A percentile compares a stretch with the other conserved stretches of the same genome.
phyloP scores from a whole-genome alignment of 345 rosid genomes.

The Fremontodendron californicum region DNA sequence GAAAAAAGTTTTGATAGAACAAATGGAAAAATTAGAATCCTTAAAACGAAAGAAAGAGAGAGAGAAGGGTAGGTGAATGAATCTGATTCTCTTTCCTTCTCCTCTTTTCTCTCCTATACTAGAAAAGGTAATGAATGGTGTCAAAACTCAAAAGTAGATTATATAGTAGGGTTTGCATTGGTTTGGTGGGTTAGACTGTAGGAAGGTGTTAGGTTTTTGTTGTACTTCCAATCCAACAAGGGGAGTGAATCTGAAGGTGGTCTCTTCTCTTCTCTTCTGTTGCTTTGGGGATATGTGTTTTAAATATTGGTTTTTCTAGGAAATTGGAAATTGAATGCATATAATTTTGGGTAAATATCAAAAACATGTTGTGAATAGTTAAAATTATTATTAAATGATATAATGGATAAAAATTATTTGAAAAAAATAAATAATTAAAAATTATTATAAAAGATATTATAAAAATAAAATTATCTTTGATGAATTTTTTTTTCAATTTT shows the following conservation, averaged over 20 bases:
- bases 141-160: not conserved
- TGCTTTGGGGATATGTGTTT: no score
- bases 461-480: no score
- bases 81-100: not conserved
- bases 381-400: no score
- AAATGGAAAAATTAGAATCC: not conserved
- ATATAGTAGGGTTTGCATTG: constrained; percentile 6
- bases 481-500: no score
- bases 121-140: not conserved
- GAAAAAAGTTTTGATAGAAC: not conserved
- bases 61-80: constrained; percentile 25
- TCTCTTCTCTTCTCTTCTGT: not conserved
- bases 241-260: not conserved
- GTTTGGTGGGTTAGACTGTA: not conserved
- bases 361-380: no score
- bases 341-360: no score
- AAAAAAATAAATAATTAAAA: no score
- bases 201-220: not conserved
- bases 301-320: no score
- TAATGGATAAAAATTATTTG: no score
- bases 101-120: not conserved
- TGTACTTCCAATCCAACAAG: not conserved
- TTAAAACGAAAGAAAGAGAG: not conserved
- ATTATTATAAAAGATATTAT: no score
- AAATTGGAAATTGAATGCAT: no score